A percentile compares a stretch with the other conserved stretches of the same genome.
These are phyloP conservation scores for Euryodendron excelsum DNA, from an alignment of 148 eudicot species.

Conservation along the genomic window DNA sequence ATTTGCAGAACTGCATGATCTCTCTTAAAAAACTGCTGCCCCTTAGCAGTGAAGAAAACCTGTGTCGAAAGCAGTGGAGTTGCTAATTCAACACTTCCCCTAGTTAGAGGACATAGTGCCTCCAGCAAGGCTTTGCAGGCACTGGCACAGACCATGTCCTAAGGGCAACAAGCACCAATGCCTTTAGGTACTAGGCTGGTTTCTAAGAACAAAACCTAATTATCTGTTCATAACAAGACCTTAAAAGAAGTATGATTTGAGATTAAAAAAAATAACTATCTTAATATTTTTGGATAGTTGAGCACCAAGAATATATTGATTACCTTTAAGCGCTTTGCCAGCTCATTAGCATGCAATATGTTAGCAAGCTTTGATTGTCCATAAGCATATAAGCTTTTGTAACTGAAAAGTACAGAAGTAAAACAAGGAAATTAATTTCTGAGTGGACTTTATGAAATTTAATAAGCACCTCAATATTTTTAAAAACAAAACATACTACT, in stretches of 20 bases:
- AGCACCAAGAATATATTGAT: background rate
- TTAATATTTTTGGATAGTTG: background rate
- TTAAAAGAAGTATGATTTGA: background rate
- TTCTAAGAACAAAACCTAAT: background rate
- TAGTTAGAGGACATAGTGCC: background rate
- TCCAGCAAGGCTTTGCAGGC: constrained; percentile 2
- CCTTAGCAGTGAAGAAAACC: background rate
- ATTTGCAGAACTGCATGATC: background rate
- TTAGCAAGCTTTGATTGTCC: constrained; percentile 93
- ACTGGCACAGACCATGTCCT: background rate
- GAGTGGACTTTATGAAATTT: background rate
- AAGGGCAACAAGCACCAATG: background rate
- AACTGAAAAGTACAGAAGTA: constrained; percentile 44
- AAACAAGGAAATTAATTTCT: background rate
- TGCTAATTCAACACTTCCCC: background rate
- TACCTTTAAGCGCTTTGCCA: constrained; percentile 69
- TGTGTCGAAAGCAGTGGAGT: background rate
- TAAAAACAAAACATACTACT: background rate
- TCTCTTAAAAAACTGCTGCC: background rate
- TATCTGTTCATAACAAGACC: background rate
- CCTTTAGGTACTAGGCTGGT: background rate
- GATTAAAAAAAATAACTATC: constrained; percentile 1
- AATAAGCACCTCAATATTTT: background rate
- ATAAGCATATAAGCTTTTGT: constrained; percentile 53
- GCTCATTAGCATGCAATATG: constrained; percentile 77